These are phyloP conservation scores for Cutaneotrichosporon curvatum DNA, from an alignment of 1,284 basidiomycete species.

Conservation along the genomic window DNA sequence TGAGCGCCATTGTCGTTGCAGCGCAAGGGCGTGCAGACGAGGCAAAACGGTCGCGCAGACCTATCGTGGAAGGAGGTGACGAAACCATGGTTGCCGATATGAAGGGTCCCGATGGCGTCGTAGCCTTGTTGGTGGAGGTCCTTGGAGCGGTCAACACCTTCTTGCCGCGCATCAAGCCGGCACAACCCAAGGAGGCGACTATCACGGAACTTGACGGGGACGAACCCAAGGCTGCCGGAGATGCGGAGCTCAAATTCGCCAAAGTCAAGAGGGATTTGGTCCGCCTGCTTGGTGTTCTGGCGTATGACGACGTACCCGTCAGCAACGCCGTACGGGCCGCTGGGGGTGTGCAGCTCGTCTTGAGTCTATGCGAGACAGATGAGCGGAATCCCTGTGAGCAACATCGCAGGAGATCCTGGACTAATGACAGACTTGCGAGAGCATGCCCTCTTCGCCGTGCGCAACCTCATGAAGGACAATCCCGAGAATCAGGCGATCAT, in stretches of 20 bases:
- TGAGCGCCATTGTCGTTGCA: constrained; percentile 43
- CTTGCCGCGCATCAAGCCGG: constrained; percentile 61
- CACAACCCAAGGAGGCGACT: constrained; percentile 14
- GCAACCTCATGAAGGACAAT: constrained; percentile 68
- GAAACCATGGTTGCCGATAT: constrained; percentile 24
- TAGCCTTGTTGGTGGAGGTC: constrained; percentile 58
- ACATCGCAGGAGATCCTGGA: background rate
- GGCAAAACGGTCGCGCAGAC: background rate
- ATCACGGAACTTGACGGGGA: constrained; percentile 14
- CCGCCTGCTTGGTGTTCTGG: constrained; percentile 66
- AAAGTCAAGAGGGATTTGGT: constrained; percentile 60
- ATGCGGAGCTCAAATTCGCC: constrained; percentile 57
- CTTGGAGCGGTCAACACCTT: constrained; percentile 63
- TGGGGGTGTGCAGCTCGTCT: constrained; percentile 68
- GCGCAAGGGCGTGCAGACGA: constrained; percentile 19
- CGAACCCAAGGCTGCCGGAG: constrained; percentile 13
- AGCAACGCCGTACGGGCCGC: constrained; percentile 65
- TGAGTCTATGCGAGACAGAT: constrained; percentile 80
- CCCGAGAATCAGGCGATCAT: constrained; percentile 70
- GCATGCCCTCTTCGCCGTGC: constrained; percentile 75
- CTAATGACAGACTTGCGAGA: constrained; percentile 67
- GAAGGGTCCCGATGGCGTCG: constrained; percentile 41
- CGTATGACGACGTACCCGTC: constrained; percentile 55
- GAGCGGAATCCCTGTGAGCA: constrained; percentile 79
- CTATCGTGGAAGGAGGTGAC: constrained; percentile 8